Evolutionary conservation across 192 early-diverging fungal genomes (phyloP).

Genomic region (Dissophora ornata): DNA sequence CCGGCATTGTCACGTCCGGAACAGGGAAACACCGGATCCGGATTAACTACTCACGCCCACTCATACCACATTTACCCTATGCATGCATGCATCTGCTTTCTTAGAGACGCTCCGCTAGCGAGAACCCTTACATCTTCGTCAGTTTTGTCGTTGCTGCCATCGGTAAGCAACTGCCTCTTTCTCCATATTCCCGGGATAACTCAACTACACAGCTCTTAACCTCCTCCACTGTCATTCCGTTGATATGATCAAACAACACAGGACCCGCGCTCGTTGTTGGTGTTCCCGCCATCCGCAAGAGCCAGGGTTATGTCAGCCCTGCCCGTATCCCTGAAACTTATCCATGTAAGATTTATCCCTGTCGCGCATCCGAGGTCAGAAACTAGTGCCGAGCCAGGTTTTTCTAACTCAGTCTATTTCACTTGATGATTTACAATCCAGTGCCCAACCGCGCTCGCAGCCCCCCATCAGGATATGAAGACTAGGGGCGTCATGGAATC

Average conservation of each 20-base stretch:
- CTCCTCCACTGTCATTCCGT: neutral
- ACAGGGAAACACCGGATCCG: too few species aligned
- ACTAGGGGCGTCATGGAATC: too few species aligned
- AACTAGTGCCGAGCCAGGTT: neutral
- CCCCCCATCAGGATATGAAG: conserved; percentile 54
- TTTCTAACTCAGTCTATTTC: neutral
- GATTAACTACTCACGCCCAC: too few species aligned
- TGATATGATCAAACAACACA: conserved; percentile 3
- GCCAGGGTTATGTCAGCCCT: conserved; percentile 37
- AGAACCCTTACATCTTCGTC: conserved; percentile 54
- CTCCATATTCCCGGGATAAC: neutral
- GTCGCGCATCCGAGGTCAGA: neutral
- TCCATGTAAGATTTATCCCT: conserved; percentile 26
- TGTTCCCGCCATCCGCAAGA: conserved; percentile 44
- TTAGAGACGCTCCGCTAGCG: conserved; percentile 36
- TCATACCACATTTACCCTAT: too few species aligned
- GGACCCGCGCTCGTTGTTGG: conserved; percentile 42
- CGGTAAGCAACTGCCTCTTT: conserved; percentile 19
- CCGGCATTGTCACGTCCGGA: too few species aligned
- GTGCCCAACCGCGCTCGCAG: conserved; percentile 50
- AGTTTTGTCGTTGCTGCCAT: conserved; percentile 51
- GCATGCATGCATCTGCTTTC: too few species aligned
- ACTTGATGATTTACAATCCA: neutral
- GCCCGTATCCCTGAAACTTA: conserved; percentile 48
- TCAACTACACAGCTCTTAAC: neutral